Conservation (phyloP, 805 yeast species). For the Ogataea populi-albae region DNA sequence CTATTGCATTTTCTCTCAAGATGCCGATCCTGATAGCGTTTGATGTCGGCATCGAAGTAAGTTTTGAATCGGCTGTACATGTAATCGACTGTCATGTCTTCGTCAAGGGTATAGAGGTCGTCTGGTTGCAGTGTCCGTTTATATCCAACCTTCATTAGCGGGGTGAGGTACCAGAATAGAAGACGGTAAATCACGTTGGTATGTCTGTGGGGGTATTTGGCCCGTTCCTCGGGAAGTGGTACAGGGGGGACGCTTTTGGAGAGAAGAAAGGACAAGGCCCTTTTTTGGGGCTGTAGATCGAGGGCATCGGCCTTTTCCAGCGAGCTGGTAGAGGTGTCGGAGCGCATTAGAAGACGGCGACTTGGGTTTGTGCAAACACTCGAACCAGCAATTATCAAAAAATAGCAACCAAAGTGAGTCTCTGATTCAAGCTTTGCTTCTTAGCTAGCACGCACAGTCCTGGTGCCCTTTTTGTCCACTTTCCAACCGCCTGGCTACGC, state of each 20-base stretch:
- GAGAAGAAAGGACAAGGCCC: constrained; percentile 50
- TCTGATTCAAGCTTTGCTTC: too few species aligned
- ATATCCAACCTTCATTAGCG: constrained; percentile 64
- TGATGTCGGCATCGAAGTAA: constrained; percentile 32
- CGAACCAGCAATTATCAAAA: too few species aligned
- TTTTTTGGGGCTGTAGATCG: constrained; percentile 34
- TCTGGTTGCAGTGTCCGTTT: constrained; percentile 65
- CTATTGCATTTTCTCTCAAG: constrained; percentile 28
- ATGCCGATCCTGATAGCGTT: constrained; percentile 30
- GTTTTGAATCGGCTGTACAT: constrained; percentile 37
- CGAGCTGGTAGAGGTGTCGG: background rate
- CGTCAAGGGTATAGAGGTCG: constrained; percentile 52
- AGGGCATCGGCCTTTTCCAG: constrained; percentile 4
- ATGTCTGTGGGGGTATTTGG: constrained; percentile 44
- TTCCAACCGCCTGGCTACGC: too few species aligned
- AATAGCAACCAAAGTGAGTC: too few species aligned
- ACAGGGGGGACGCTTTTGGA: constrained; percentile 49
- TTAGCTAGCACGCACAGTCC: too few species aligned
- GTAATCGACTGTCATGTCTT: constrained; percentile 40
- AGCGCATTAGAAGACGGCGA: too few species aligned
- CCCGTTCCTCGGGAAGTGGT: constrained; percentile 50
- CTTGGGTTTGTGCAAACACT: too few species aligned
- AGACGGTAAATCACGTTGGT: constrained; percentile 41
- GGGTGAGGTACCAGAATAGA: constrained; percentile 68
- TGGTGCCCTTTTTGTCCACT: too few species aligned